phyloP scores from a whole-genome alignment of 108 stramenopile species.

The Ochromonas danica region DNA sequence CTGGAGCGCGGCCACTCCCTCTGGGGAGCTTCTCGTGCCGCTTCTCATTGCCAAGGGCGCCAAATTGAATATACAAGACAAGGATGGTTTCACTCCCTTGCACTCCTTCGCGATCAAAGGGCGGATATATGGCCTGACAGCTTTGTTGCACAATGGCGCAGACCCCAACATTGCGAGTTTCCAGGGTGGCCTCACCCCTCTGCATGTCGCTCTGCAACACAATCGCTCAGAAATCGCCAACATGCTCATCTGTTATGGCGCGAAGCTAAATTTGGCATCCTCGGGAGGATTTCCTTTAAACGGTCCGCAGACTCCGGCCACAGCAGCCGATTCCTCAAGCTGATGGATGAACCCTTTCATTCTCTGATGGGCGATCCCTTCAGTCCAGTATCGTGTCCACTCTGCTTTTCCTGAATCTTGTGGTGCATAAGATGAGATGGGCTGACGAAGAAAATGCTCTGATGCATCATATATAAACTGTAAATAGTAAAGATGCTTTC shows the following conservation, averaged over 20 bases:
- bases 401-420: no score
- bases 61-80: not conserved
- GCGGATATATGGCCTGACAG: not conserved
- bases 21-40: not conserved
- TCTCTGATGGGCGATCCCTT: no score
- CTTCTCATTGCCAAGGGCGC: constrained; percentile 20
- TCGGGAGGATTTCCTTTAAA: no score
- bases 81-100: not conserved
- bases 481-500: no score
- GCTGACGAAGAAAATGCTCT: no score
- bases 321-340: no score
- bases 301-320: no score
- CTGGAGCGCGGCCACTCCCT: constrained; percentile 5
- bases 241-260: not conserved
- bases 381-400: no score
- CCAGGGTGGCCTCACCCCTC: not conserved
- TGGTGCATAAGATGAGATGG: no score
- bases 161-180: not conserved
- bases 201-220: not conserved
- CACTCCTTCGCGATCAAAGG: not conserved
- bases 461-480: no score
- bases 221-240: not conserved
- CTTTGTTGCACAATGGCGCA: not conserved
- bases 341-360: no score
- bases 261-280: not conserved